Conservation (phyloP, 805 yeast genomes). For the Maudiozyma bulderi region DNA sequence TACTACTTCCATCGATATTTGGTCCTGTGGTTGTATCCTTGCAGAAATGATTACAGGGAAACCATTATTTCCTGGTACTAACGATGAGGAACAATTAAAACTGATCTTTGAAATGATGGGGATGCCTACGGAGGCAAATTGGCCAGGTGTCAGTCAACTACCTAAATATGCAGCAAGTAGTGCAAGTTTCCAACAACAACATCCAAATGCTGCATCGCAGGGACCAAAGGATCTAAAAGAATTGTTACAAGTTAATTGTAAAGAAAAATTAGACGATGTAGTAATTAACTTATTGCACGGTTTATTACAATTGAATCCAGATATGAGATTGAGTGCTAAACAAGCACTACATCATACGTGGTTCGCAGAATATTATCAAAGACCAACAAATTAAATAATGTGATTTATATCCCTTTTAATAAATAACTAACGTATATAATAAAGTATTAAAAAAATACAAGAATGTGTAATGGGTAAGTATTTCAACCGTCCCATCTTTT, state of each 20-base stretch:
- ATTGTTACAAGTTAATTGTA: constrained; percentile 23
- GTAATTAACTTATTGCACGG: constrained; percentile 26
- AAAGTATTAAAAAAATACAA: too few relatives aligned
- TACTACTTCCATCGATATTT: constrained; percentile 96
- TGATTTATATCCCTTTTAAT: neutral
- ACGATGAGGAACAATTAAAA: constrained; percentile 94
- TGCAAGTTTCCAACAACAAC: constrained; percentile 71
- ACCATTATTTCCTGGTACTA: constrained; percentile 94
- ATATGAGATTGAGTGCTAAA: constrained; percentile 40
- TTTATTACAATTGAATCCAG: constrained; percentile 44
- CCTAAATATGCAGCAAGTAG: constrained; percentile 92
- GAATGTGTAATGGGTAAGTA: too few relatives aligned
- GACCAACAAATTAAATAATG: constrained; percentile 1
- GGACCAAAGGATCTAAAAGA: constrained; percentile 50
- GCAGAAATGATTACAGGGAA: constrained; percentile 96
- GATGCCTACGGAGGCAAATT: constrained; percentile 82
- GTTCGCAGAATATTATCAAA: constrained; percentile 29
- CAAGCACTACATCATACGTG: constrained; percentile 41
- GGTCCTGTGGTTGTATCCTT: constrained; percentile 96
- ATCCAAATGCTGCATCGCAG: constrained; percentile 38
- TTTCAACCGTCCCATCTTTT: too few relatives aligned
- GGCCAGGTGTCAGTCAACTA: constrained; percentile 89
- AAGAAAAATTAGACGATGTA: constrained; percentile 20
- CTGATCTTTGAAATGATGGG: constrained; percentile 87
- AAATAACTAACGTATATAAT: too few relatives aligned